Evolutionary conservation across 805 yeast species (phyloP).

Genomic region (Hanseniaspora nectarophila): DNA sequence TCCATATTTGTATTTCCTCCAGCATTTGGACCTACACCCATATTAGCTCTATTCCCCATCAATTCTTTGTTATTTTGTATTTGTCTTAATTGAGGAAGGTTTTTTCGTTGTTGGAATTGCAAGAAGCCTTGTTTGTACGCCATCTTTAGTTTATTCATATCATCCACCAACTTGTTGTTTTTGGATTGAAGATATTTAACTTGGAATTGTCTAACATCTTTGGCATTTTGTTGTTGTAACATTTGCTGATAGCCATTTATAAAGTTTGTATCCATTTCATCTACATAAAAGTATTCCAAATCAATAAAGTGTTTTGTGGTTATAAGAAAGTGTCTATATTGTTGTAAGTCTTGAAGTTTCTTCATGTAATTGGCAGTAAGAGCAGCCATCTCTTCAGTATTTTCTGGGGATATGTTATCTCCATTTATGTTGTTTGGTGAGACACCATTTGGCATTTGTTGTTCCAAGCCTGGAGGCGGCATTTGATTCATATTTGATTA

Average conservation of each 20-base stretch:
- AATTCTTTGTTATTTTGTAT: constrained; percentile 10
- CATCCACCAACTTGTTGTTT: constrained; percentile 12
- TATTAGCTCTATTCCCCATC: background rate
- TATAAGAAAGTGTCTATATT: constrained; percentile 14
- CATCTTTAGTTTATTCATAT: constrained; percentile 9
- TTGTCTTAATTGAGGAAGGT: constrained; percentile 13
- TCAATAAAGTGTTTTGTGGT: constrained; percentile 14
- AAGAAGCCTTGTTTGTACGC: constrained; percentile 9
- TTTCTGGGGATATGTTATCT: background rate
- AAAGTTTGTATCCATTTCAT: constrained; percentile 14
- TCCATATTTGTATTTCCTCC: constrained; percentile 4
- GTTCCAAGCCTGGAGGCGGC: background rate
- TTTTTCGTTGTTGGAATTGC: constrained; percentile 12
- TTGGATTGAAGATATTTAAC: constrained; percentile 13
- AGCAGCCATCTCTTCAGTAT: background rate
- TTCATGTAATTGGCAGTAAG: constrained; percentile 9
- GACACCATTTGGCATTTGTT: background rate
- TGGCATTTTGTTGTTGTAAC: constrained; percentile 9
- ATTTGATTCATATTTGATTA: constrained; percentile 4
- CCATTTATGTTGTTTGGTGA: background rate
- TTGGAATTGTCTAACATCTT: constrained; percentile 10
- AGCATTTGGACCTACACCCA: background rate
- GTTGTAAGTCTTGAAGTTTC: constrained; percentile 13
- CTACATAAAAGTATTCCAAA: constrained; percentile 12
- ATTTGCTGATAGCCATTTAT: constrained; percentile 14